phyloP scores from a whole-genome alignment of 78 protist genomes.

The Isochrysis galbana region DNA sequence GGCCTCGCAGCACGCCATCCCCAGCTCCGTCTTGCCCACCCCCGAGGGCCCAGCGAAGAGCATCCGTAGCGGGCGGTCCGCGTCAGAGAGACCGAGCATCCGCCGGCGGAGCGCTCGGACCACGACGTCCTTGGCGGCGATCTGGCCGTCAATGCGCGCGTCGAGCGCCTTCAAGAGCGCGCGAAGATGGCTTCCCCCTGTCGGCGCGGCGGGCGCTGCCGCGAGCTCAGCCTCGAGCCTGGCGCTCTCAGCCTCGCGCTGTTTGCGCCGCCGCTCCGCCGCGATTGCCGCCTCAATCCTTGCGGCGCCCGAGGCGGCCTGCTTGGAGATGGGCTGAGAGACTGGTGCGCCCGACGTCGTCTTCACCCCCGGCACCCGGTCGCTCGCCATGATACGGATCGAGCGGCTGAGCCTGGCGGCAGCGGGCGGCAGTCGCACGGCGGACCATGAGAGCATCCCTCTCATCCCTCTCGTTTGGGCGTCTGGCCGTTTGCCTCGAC shows the following conservation, averaged over 20 bases:
- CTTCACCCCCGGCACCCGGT: conserved; percentile 4
- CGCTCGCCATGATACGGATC: not conserved
- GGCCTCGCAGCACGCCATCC: conserved; percentile 85
- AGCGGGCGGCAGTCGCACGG: too few relatives aligned
- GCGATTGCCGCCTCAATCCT: not conserved
- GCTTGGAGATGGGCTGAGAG: not conserved
- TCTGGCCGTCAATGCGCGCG: not conserved
- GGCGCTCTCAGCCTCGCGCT: not conserved
- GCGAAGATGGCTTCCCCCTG: too few relatives aligned
- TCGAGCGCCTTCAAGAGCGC: not conserved
- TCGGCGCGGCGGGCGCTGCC: not conserved
- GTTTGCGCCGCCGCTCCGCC: not conserved
- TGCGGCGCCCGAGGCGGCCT: not conserved
- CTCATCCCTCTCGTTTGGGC: too few relatives aligned
- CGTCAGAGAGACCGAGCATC: conserved; percentile 35
- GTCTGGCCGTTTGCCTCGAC: too few relatives aligned
- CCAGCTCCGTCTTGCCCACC: conserved; percentile 94
- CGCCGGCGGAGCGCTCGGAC: conserved; percentile 6
- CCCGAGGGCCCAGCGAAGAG: conserved; percentile 91
- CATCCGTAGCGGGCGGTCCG: conserved; percentile 49
- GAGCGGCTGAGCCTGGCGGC: too few relatives aligned
- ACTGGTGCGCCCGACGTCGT: not conserved
- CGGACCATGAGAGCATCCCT: too few relatives aligned
- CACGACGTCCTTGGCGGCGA: not conserved
- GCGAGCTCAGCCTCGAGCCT: not conserved